Evolutionary conservation across 257 asterid species (phyloP).

Genomic region (Cordia subcordata): DNA sequence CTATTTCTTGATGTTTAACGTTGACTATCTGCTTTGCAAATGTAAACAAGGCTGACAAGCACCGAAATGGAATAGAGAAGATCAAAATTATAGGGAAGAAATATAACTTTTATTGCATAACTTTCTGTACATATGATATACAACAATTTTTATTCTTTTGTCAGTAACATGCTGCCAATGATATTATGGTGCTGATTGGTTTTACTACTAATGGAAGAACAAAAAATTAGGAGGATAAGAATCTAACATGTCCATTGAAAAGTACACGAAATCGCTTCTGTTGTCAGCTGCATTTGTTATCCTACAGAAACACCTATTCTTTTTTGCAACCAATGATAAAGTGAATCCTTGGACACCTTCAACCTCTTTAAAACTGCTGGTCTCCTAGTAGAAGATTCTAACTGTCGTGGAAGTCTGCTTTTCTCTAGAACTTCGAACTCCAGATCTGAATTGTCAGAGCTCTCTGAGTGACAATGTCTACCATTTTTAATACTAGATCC

Average conservation of each 20-base stretch:
- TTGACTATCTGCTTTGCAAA: too few species aligned
- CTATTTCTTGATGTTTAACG: too few species aligned
- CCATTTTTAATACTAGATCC: slow-evolving; percentile 26
- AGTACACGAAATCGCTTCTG: too few species aligned
- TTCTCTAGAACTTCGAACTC: slow-evolving; percentile 20
- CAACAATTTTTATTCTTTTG: neutral
- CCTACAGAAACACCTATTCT: slow-evolving; percentile 19
- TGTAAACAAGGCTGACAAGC: neutral
- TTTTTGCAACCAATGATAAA: slow-evolving; percentile 62
- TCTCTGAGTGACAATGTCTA: slow-evolving; percentile 17
- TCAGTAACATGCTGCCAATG: too few species aligned
- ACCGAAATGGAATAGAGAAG: neutral
- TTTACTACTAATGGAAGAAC: neutral
- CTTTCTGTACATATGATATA: neutral
- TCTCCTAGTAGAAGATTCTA: slow-evolving; percentile 58
- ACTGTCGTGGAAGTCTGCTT: slow-evolving; percentile 18
- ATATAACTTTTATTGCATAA: neutral
- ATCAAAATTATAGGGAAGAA: too few species aligned
- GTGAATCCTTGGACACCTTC: slow-evolving; percentile 55
- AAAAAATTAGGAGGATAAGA: neutral
- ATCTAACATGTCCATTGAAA: too few species aligned
- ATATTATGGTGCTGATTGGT: neutral
- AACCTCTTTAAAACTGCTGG: slow-evolving; percentile 62
- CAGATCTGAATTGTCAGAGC: slow-evolving; percentile 11
- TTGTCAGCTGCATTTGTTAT: neutral